phyloP scores from a whole-genome alignment of 352 stramenopile species.

The Pythium sukuiense region DNA sequence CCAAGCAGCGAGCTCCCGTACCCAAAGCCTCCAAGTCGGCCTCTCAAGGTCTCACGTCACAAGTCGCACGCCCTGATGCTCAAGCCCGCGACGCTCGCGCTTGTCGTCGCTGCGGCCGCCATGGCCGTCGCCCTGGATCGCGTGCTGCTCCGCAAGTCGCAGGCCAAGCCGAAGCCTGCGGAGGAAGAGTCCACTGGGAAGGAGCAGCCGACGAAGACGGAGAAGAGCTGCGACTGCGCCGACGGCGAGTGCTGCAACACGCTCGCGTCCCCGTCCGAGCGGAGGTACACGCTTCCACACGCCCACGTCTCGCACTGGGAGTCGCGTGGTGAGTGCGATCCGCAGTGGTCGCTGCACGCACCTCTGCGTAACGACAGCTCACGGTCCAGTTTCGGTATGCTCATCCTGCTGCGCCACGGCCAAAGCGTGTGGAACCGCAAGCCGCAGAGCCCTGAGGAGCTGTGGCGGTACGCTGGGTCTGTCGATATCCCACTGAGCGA shows the following conservation, averaged over 20 bases:
- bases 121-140: slow-evolving; percentile 35
- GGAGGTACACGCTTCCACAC: slow-evolving; percentile 68
- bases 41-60: neutral
- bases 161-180: neutral
- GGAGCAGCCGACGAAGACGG: neutral
- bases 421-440: slow-evolving; percentile 89
- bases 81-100: slow-evolving; percentile 11
- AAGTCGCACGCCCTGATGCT: slow-evolving; percentile 10
- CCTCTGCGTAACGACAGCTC: slow-evolving; percentile 24
- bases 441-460: slow-evolving; percentile 59
- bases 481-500: slow-evolving; percentile 82
- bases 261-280: slow-evolving; percentile 50
- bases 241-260: slow-evolving; percentile 80
- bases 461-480: slow-evolving; percentile 82
- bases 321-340: slow-evolving; percentile 55
- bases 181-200: neutral
- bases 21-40: neutral
- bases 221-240: slow-evolving; percentile 50
- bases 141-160: slow-evolving; percentile 11
- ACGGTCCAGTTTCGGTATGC: slow-evolving; percentile 66
- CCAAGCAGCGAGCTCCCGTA: neutral
- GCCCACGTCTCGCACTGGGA: slow-evolving; percentile 76
- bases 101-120: slow-evolving; percentile 21
- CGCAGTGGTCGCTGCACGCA: slow-evolving; percentile 55
- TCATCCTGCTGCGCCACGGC: slow-evolving; percentile 82